These are phyloP conservation scores for Euphorbia corollata DNA, from an alignment of 441 rosid genomes.

Conservation along the genomic window DNA sequence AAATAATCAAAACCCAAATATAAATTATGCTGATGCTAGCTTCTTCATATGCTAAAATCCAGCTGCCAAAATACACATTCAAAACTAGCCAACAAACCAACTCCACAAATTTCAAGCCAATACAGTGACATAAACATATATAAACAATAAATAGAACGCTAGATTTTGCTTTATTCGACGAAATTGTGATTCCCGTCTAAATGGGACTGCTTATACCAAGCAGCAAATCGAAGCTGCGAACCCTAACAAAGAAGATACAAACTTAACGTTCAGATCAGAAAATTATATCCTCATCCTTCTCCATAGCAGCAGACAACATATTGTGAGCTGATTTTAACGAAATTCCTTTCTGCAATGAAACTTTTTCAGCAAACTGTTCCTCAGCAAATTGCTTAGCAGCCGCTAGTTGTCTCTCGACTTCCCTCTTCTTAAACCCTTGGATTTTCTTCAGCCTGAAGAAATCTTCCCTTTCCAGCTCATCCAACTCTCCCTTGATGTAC, in stretches of 20 bases:
- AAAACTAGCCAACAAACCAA: too few species aligned
- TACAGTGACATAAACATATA: too few species aligned
- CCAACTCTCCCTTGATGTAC: constrained; percentile 82
- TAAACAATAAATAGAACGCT: constrained; percentile 12
- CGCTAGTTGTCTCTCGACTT: constrained; percentile 49
- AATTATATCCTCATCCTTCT: constrained; percentile 70
- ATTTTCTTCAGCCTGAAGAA: constrained; percentile 89
- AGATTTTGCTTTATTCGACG: background rate
- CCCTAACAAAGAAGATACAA: constrained; percentile 11
- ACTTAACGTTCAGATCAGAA: constrained; percentile 41
- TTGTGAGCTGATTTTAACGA: constrained; percentile 52
- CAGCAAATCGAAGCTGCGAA: constrained; percentile 16
- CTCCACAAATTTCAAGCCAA: too few species aligned
- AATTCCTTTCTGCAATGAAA: constrained; percentile 55
- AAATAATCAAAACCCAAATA: too few species aligned
- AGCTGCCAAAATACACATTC: too few species aligned
- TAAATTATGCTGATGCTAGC: too few species aligned
- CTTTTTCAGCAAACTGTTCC: constrained; percentile 57
- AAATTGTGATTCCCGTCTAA: constrained; percentile 1
- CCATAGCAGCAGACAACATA: constrained; percentile 45
- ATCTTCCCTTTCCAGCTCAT: constrained; percentile 88
- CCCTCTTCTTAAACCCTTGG: constrained; percentile 82
- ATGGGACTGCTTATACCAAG: background rate
- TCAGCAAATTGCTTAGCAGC: constrained; percentile 52
- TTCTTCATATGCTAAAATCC: too few species aligned